phyloP scores from a whole-genome alignment of 768 basidiomycete species.

The Leccinum boreale region DNA sequence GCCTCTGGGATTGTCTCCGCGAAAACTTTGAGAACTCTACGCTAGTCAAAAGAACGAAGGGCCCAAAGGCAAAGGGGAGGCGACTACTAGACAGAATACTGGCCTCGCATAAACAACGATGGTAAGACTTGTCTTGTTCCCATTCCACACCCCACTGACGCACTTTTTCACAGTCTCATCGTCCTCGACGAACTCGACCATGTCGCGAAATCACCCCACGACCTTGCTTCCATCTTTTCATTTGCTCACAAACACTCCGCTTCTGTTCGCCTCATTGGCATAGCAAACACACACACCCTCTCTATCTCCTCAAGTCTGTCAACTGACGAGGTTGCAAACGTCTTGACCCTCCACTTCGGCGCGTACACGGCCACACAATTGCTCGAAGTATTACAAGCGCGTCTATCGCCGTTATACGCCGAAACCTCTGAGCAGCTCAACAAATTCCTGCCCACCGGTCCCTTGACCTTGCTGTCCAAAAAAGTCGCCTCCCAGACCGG shows the following conservation, averaged over 20 bases:
- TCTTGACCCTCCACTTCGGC: constrained; percentile 73
- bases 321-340: constrained; percentile 34
- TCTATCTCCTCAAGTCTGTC: constrained; percentile 49
- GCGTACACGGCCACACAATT: constrained; percentile 66
- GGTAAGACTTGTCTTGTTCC: constrained; percentile 32
- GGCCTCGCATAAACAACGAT: constrained; percentile 46
- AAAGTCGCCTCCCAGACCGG: constrained; percentile 81
- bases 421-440: constrained; percentile 33
- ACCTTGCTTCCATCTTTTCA: constrained; percentile 62
- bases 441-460: constrained; percentile 60
- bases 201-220: constrained; percentile 57
- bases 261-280: constrained; percentile 69
- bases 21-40: constrained; percentile 46
- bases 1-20: constrained; percentile 65
- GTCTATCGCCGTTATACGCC: constrained; percentile 51
- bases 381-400: constrained; percentile 60
- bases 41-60: constrained; percentile 34
- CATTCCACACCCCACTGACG: constrained; percentile 19
- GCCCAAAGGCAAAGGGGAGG: constrained; percentile 45
- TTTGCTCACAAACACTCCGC: constrained; percentile 54
- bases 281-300: constrained; percentile 88
- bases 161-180: constrained; percentile 49
- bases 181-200: constrained; percentile 89
- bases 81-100: constrained; percentile 48
- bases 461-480: constrained; percentile 70